Base-by-base conservation (phyloP, 2,329 filamentous ascomycete species). In the Podosphaera xanthii region DNA sequence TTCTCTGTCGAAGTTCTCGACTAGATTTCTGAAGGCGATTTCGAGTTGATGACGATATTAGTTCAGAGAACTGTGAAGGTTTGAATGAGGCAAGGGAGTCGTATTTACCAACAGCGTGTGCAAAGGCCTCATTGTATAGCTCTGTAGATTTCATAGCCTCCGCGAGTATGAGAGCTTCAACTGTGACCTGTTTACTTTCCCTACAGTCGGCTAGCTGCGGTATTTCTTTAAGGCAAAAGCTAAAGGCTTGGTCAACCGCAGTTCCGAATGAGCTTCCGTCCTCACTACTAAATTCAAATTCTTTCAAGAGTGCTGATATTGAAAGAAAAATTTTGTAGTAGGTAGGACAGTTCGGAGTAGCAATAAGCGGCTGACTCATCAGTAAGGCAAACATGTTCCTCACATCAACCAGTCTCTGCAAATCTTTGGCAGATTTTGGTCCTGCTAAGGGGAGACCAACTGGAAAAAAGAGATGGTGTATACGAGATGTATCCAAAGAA, bases 41-140 rank as follows among this genome's bases (percentile, higher is more conserved):
- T 53, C 81, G 79, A 0, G 90, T 94, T 62, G 79, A 77, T 0
- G 74, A 70, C 1, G 83, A 86, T 49, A 97, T 79, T 55, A 92
- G 79, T 3, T 50, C 36, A 33, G 36, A 36, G 36, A 35, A 36
- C 7, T 36, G 7, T 0, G 82, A 79, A 57, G 81, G 82, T 50
- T 81, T 78, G 54, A 89, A 72, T 1, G 77, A 74, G 59, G 82
- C 77, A 61, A 89, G 80, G 38, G 88, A 77, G 30, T 86, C 79
- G 61, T 91, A 87, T 70, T 92, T 94, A 57, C 91, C 92, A 8
- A 87, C 88, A 0, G 84, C 88, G 70, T 97, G 92, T 4, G 89
- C 82, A 67, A 96, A 97, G 0, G 87, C 88, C 70, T 96, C 89
- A 60, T 87, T 87, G 71, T 94, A 97, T 2, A 98, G 77, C 6